phyloP scores from a whole-genome alignment of 768 basidiomycete genomes.

The Strobilomyces confusus region DNA sequence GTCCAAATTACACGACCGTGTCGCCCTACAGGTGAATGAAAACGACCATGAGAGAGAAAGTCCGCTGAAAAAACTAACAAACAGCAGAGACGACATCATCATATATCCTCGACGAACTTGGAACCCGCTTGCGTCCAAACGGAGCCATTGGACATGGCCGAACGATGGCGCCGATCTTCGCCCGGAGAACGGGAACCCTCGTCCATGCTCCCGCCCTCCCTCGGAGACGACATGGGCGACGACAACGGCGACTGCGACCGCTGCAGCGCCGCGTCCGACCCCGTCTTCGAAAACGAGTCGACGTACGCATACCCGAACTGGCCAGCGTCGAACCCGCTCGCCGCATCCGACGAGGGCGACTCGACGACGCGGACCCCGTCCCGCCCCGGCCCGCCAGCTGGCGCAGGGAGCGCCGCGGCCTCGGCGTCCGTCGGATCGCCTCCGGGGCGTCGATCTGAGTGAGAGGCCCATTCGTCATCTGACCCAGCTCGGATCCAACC shows the following conservation, averaged over 20 bases:
- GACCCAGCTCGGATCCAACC: constrained; percentile 53
- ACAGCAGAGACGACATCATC: neutral
- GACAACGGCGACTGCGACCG: constrained; percentile 30
- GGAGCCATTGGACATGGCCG: constrained; percentile 24
- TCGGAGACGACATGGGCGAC: constrained; percentile 18
- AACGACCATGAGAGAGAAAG: neutral
- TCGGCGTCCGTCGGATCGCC: neutral
- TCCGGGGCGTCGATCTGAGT: constrained; percentile 15
- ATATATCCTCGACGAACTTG: constrained; percentile 44
- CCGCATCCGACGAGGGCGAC: constrained; percentile 26
- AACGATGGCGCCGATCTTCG: constrained; percentile 18
- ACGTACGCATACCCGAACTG: constrained; percentile 11
- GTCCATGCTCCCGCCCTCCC: constrained; percentile 16
- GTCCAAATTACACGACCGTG: neutral
- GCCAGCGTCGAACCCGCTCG: constrained; percentile 6
- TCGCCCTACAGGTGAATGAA: neutral
- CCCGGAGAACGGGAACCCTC: constrained; percentile 2
- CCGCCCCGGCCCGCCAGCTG: neutral
- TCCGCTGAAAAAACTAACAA: neutral
- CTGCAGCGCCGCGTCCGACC: constrained; percentile 5
- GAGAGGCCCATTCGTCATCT: constrained; percentile 45
- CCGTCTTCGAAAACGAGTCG: constrained; percentile 22
- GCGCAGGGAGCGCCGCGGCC: neutral
- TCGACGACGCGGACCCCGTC: constrained; percentile 15
- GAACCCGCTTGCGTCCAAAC: constrained; percentile 41